A percentile compares a stretch with the other conserved stretches of the same genome.
Conservation (phyloP, 2,329 filamentous ascomycete species). For the Neonectria hederae region DNA sequence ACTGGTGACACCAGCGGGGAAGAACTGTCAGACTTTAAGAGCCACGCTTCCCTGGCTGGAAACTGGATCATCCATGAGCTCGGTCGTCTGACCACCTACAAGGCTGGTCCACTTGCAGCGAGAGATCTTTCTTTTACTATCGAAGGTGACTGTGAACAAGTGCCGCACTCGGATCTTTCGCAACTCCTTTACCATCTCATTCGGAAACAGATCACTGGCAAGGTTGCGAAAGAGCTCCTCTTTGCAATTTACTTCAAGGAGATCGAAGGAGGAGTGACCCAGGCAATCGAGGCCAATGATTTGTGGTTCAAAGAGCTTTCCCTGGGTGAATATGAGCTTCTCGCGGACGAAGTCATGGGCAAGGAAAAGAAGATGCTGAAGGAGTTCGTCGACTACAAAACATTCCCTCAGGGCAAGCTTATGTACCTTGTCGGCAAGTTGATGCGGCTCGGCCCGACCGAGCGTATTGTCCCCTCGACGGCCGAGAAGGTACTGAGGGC, state of each 20-base stretch:
- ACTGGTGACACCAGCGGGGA: constrained; percentile 31
- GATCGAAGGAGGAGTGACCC: constrained; percentile 54
- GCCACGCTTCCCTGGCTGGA: constrained; percentile 58
- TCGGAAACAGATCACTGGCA: constrained; percentile 61
- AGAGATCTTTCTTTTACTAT: constrained; percentile 52
- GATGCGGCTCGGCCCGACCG: constrained; percentile 63
- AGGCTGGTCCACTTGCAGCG: constrained; percentile 46
- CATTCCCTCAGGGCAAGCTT: constrained; percentile 66
- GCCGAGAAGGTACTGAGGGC: constrained; percentile 59
- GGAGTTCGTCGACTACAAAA: constrained; percentile 55
- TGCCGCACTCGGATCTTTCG: constrained; percentile 59
- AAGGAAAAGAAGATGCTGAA: constrained; percentile 58
- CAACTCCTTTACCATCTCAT: constrained; percentile 62
- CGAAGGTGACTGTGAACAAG: constrained; percentile 57
- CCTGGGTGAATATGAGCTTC: constrained; percentile 56
- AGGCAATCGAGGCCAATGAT: constrained; percentile 56
- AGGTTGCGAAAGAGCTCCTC: constrained; percentile 67
- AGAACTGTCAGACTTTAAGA: constrained; percentile 43
- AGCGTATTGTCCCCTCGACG: constrained; percentile 62
- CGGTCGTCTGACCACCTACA: constrained; percentile 70
- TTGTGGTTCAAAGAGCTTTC: constrained; percentile 66
- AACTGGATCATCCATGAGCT: constrained; percentile 82
- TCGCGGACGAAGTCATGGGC: constrained; percentile 56
- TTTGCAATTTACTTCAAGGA: constrained; percentile 61
- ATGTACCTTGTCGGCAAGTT: constrained; percentile 70